Evolutionary conservation across 306 rosid genomes (phyloP), one percentile per base, ranked within the genome.

Genomic region (Alnus glutinosa): DNA sequence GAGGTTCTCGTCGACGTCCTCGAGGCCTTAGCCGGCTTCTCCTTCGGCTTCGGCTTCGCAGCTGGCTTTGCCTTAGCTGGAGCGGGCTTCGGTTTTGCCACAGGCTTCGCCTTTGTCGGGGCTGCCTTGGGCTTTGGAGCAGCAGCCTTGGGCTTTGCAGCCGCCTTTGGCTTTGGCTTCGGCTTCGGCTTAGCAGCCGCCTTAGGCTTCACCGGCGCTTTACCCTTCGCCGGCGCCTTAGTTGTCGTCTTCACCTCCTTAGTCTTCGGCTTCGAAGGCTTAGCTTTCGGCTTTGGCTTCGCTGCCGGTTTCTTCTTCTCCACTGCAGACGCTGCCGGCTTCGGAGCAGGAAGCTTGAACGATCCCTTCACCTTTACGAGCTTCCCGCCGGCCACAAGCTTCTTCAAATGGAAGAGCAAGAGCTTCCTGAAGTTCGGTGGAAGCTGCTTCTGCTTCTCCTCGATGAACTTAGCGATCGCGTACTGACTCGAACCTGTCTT

Each of bases 401-500:
- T 96, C 89, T 96, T 96, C 79, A 96, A 79, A 46, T 91, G 86
- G 47, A 37, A 79, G 2, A 93, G 90, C 59, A 93, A 72, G 32
- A 96, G 90, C 86, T 96, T 96, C 81, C 82, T 85, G 85, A 87
- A 96, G 34, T 89, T 89, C 0, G 94, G 51, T 0, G 97, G 94
- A 5, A 96, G 80, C 0, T 86, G 80, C 81, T 91, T 96, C 12
- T 96, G 93, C 83, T 93, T 90, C 78, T 85, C 93, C 54, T 93
- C 99, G 12, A 89, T 85, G 75, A 88, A 90, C 76, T 89, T 93
- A 0, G 97, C 83, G 13, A 96, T 90, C 63, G 99, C 99, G 15
- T 90, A 83, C 85, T 93, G 99, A 76, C 99, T 96, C 28, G 99
- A 96, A 62, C 99, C 99, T 0, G 89, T 90, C 71, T 92, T 90